Conservation (phyloP, 805 yeast species). For the Yarrowia deformans region DNA sequence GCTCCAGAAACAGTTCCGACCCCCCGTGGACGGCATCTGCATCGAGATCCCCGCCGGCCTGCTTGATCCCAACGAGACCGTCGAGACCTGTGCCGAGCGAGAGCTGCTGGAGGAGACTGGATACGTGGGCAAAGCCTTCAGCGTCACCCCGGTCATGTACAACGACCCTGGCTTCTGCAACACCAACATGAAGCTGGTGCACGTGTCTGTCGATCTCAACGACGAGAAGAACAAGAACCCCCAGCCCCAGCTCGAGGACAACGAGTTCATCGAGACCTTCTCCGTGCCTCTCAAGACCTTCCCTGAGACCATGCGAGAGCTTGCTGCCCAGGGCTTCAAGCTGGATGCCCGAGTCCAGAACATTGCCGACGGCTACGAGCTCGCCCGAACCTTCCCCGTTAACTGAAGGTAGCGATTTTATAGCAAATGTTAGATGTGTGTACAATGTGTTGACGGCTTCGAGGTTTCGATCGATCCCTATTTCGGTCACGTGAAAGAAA, state of each 20-base stretch:
- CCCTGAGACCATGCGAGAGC: slow-evolving; percentile 59
- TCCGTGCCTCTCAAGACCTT: slow-evolving; percentile 65
- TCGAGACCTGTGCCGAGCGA: slow-evolving; percentile 82
- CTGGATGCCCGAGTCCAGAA: slow-evolving; percentile 89
- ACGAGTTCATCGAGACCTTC: slow-evolving; percentile 92
- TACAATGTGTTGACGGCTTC: background rate
- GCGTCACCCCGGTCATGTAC: slow-evolving; percentile 59
- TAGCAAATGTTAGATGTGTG: background rate
- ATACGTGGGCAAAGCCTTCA: slow-evolving; percentile 69
- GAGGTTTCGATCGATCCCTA: too few relatives aligned
- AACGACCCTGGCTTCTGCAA: slow-evolving; percentile 91
- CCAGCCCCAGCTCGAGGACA: slow-evolving; percentile 78
- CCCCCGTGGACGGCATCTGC: slow-evolving; percentile 87
- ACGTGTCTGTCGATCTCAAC: slow-evolving; percentile 74
- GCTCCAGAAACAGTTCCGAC: slow-evolving; percentile 89
- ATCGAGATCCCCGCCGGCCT: slow-evolving; percentile 96
- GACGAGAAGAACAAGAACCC: slow-evolving; percentile 74
- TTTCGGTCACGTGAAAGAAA: background rate
- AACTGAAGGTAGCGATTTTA: background rate
- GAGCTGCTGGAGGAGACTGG: slow-evolving; percentile 95
- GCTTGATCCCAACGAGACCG: slow-evolving; percentile 80
- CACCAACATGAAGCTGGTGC: slow-evolving; percentile 82
- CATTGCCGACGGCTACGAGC: slow-evolving; percentile 78
- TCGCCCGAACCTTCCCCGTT: slow-evolving; percentile 54
- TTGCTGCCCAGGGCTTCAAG: slow-evolving; percentile 71